phyloP scores from a whole-genome alignment of 306 rosid genomes.

The Begonia fuchsioides region DNA sequence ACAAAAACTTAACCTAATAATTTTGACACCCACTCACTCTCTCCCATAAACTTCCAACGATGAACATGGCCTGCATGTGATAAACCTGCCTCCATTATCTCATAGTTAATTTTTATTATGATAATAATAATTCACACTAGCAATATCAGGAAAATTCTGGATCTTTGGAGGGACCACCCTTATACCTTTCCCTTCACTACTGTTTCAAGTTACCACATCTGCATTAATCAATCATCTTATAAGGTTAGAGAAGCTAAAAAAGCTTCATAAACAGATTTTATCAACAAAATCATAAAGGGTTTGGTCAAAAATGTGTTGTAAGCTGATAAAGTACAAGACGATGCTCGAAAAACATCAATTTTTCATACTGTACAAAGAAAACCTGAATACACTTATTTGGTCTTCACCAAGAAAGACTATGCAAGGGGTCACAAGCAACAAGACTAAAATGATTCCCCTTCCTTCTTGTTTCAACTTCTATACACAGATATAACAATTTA shows the following conservation, averaged over 20 bases:
- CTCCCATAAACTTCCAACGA: constrained; percentile 9
- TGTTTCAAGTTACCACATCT: no score
- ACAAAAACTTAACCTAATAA: no score
- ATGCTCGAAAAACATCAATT: constrained; percentile 26
- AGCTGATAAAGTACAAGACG: constrained; percentile 13
- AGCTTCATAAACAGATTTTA: no score
- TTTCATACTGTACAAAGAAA: constrained; percentile 69
- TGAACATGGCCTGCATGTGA: constrained; percentile 22
- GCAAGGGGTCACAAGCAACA: constrained; percentile 25
- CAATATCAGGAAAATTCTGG: background rate
- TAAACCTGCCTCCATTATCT: constrained; percentile 19
- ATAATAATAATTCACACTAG: background rate
- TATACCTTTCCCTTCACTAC: no score
- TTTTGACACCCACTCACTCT: constrained; percentile 25
- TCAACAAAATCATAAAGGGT: no score
- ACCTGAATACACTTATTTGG: constrained; percentile 46
- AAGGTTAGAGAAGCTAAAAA: background rate
- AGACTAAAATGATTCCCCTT: constrained; percentile 29
- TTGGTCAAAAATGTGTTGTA: constrained; percentile 12
- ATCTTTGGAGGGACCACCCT: no score
- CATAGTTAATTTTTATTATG: no score
- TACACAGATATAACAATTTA: constrained; percentile 46
- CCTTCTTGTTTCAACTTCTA: constrained; percentile 59
- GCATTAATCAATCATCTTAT: background rate
- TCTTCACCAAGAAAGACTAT: constrained; percentile 24